phyloP scores from a whole-genome alignment of 495 filamentous ascomycete genomes.

The Penicillium subrubescens region DNA sequence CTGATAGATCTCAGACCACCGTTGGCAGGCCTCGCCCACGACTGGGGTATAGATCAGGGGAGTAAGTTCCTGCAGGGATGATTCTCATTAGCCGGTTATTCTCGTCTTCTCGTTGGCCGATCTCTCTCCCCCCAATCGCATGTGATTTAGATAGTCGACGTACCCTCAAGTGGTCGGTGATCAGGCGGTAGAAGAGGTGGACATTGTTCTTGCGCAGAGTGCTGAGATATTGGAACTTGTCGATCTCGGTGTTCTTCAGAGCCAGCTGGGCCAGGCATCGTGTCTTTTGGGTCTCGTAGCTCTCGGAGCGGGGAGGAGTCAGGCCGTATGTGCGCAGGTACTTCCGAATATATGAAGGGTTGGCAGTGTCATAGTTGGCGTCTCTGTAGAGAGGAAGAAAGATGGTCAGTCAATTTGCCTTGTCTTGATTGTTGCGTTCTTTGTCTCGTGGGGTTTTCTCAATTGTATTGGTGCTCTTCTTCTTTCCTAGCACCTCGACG shows the following conservation, averaged over 20 bases:
- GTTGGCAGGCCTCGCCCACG: conserved; percentile 92
- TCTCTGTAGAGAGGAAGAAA: conserved; percentile 29
- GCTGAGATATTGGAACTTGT: conserved; percentile 94
- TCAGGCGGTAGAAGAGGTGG: conserved; percentile 91
- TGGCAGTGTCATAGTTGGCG: conserved; percentile 62
- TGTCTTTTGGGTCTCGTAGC: conserved; percentile 66
- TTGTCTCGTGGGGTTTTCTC: neutral
- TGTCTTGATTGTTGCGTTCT: neutral
- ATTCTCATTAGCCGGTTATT: conserved; percentile 10
- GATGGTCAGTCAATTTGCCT: neutral
- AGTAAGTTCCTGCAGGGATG: conserved; percentile 67
- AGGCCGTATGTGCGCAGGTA: conserved; percentile 72
- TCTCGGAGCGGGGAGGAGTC: conserved; percentile 70
- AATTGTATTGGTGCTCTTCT: neutral
- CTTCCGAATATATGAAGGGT: conserved; percentile 64
- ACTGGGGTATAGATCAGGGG: conserved; percentile 97
- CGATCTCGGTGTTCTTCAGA: conserved; percentile 75
- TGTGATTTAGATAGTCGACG: conserved; percentile 15
- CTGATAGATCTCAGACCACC: conserved; percentile 95
- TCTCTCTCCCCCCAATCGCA: conserved; percentile 8
- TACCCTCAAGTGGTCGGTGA: conserved; percentile 85
- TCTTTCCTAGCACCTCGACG: neutral
- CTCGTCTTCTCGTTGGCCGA: conserved; percentile 12
- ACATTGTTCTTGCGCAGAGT: conserved; percentile 84
- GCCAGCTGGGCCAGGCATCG: conserved; percentile 77